Base-by-base conservation (phyloP, 2,329 filamentous ascomycete species). In the Xylariaceae sp. region DNA sequence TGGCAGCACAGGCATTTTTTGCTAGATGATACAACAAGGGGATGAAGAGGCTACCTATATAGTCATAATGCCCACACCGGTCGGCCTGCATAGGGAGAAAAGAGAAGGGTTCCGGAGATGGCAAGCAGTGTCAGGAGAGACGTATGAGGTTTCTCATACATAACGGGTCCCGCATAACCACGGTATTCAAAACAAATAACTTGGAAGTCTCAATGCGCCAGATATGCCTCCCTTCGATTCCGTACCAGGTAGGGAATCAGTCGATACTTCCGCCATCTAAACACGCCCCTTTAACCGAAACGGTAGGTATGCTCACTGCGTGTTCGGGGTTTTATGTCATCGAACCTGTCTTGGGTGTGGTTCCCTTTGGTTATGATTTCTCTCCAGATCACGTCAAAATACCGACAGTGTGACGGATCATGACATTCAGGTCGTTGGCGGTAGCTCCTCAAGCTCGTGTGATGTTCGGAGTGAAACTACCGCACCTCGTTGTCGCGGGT, bases 11-110 rank as follows among this genome's bases (percentile, higher is more conserved):
- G 66, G 65, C 69, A 71, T 71, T 51, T 53, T 62, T 53, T 66
- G 61, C 58, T 59, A 57, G 60, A 63, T 60, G 57, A 57, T 34
- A 35, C 55, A 61, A 67, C 59, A 58, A 69, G 67, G 63, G 63
- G 64, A 68, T 64, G 66, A 67, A 64, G 65, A 67, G 64, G 65
- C 58, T 68, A 68, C 56, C 60, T 57, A 67, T 68, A 5, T 51
- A 51, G 49, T 66, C 66, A 66, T 62, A 56, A 64, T 62, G 53
- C 47, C 61, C 57, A 56, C 57, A 54, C 57, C 45, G 51, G 59
- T 57, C 59, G 56, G 47, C 55, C 55, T 51, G 58, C 59, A 65
- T 63, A 62, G 60, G 58, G 45, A 59, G 56, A 62, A 55, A 58
- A 52, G 48, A 56, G 44, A 39, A 53, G 41, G 41, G 8, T 30